These are phyloP conservation scores for Boletus reticuloceps DNA, from an alignment of 768 basidiomycete genomes.

Conservation along the genomic window DNA sequence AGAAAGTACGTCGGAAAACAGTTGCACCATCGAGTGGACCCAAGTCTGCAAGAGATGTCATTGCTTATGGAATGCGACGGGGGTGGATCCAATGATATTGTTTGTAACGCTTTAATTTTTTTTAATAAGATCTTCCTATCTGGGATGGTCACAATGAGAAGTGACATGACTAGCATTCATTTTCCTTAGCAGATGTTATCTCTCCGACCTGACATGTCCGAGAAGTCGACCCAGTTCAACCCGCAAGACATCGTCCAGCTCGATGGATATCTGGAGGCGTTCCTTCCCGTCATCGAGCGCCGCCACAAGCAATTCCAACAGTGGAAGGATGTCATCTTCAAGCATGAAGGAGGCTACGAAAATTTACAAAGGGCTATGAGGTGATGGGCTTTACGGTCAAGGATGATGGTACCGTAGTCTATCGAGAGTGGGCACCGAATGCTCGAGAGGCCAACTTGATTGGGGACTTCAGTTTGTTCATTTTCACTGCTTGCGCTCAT, in stretches of 20 bases:
- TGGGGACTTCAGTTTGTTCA: slow-evolving; percentile 91
- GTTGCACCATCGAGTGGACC: slow-evolving; percentile 16
- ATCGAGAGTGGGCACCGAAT: slow-evolving; percentile 97
- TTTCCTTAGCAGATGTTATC: neutral
- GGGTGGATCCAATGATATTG: slow-evolving; percentile 51
- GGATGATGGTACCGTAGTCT: slow-evolving; percentile 65
- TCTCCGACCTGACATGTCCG: slow-evolving; percentile 34
- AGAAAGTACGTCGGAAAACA: slow-evolving; percentile 37
- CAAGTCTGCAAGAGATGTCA: slow-evolving; percentile 56
- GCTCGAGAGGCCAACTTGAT: slow-evolving; percentile 79
- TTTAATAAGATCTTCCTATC: slow-evolving; percentile 9
- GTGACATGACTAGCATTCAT: neutral
- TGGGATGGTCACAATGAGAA: neutral
- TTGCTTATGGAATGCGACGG: slow-evolving; percentile 55
- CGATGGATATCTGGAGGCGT: slow-evolving; percentile 75
- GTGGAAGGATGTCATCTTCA: slow-evolving; percentile 75
- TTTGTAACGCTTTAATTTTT: no score
- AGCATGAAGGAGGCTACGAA: slow-evolving; percentile 82
- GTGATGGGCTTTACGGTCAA: slow-evolving; percentile 73
- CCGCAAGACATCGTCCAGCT: slow-evolving; percentile 55
- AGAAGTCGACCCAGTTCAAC: slow-evolving; percentile 46
- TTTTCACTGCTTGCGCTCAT: neutral
- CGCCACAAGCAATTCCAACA: slow-evolving; percentile 66
- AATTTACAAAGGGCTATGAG: slow-evolving; percentile 52
- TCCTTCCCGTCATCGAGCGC: slow-evolving; percentile 64